These are phyloP conservation scores for Orbilia oligospora DNA, from an alignment of 2,329 filamentous ascomycete genomes.

Conservation along the genomic window DNA sequence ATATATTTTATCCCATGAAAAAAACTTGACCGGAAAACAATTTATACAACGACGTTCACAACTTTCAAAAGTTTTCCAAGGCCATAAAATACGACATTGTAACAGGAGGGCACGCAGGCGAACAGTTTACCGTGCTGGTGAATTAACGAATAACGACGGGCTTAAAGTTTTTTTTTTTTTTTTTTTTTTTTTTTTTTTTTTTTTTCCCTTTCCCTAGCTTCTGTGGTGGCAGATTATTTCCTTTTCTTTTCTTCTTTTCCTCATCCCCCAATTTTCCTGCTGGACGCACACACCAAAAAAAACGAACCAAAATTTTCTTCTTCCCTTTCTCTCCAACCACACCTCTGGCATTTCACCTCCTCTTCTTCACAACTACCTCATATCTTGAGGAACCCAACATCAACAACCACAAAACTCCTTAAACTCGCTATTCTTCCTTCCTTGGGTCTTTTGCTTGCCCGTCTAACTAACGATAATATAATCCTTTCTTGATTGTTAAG, in stretches of 20 bases:
- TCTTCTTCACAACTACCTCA: conserved; percentile 58
- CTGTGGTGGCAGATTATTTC: conserved; percentile 53
- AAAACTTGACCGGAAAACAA: background rate
- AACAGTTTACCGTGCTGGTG: conserved; percentile 21
- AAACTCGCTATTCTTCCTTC: conserved; percentile 42
- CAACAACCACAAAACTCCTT: conserved; percentile 43
- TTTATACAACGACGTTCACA: background rate
- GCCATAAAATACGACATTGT: conserved; percentile 1
- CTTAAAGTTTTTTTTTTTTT: conserved; percentile 55
- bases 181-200: conserved; percentile 52
- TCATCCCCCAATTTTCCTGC: conserved; percentile 57
- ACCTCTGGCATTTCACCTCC: conserved; percentile 60
- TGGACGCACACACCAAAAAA: conserved; percentile 62
- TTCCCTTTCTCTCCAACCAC: conserved; percentile 60
- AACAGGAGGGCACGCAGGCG: conserved; percentile 11
- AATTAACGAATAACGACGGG: conserved; percentile 46
- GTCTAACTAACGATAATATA: conserved; percentile 31
- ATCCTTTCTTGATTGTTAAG: conserved; percentile 61
- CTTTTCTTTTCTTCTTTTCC: conserved; percentile 60
- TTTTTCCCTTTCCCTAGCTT: background rate
- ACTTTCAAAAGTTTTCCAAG: background rate
- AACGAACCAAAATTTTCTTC: conserved; percentile 61
- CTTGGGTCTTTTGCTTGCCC: conserved; percentile 32
- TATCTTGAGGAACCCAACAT: conserved; percentile 56
- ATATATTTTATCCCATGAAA: conserved; percentile 5